A percentile compares a stretch with the other conserved stretches of the same genome.
These are phyloP conservation scores for Leucaena leucocephala DNA, from an alignment of 306 rosid genomes.

Conservation along the genomic window DNA sequence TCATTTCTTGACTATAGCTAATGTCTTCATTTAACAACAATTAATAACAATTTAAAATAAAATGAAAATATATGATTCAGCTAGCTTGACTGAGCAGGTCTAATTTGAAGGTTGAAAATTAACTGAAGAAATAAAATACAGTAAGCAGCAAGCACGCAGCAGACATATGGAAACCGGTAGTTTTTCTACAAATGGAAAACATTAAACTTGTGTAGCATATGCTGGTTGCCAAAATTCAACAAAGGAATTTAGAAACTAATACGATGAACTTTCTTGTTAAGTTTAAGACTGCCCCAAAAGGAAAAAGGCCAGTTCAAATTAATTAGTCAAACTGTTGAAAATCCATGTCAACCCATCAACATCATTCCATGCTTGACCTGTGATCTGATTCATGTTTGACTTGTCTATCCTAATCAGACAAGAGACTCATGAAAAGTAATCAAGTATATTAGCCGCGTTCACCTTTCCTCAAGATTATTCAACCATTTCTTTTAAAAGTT, in stretches of 20 bases:
- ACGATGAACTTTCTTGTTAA: not conserved
- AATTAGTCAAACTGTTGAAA: not conserved
- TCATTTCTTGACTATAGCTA: not conserved
- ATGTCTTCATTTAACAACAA: not conserved
- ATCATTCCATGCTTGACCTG: not conserved
- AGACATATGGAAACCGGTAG: not conserved
- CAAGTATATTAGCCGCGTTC: not conserved
- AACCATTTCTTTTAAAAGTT: not conserved
- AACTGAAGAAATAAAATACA: not conserved
- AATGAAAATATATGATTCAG: not conserved
- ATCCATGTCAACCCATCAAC: not conserved
- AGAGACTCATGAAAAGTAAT: not conserved
- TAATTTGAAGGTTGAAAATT: not conserved
- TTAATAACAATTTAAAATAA: not conserved
- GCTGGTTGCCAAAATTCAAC: not conserved
- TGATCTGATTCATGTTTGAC: not conserved
- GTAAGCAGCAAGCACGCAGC: not conserved
- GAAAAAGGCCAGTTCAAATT: not conserved
- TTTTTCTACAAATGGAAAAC: not conserved
- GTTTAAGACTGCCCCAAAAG: no score
- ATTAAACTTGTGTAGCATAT: not conserved
- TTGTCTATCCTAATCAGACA: not conserved
- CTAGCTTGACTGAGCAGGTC: not conserved
- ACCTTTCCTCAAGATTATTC: not conserved
- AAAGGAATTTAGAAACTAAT: not conserved